phyloP scores from a whole-genome alignment of 2,329 filamentous ascomycete genomes.

The Colletotrichum truncatum region DNA sequence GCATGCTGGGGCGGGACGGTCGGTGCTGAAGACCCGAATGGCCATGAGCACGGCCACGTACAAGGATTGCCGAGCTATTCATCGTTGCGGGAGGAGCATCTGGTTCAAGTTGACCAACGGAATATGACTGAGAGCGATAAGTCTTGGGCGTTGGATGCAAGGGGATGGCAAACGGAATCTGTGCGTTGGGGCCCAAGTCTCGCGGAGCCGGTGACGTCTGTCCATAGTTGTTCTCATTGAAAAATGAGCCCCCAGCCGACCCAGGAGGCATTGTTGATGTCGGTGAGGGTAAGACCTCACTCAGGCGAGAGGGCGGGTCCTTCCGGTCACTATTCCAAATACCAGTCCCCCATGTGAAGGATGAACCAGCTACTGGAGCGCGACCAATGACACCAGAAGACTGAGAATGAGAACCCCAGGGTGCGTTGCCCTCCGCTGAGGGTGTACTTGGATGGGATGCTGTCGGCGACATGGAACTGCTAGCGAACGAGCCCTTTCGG shows the following conservation, averaged over 20 bases:
- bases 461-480: conserved; percentile 80
- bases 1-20: conserved; percentile 80
- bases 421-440: conserved; percentile 63
- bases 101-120: conserved; percentile 86
- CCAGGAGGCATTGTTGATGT: conserved; percentile 67
- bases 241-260: conserved; percentile 56
- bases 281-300: conserved; percentile 79
- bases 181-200: conserved; percentile 64
- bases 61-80: conserved; percentile 57
- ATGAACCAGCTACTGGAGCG: conserved; percentile 49
- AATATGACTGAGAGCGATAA: conserved; percentile 96
- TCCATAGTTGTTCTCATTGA: conserved; percentile 53
- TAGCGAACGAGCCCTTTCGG: conserved; percentile 81
- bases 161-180: conserved; percentile 88
- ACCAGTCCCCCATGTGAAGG: conserved; percentile 80
- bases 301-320: conserved; percentile 77
- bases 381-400: conserved; percentile 59
- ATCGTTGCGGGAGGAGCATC: conserved; percentile 59
- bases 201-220: conserved; percentile 62
- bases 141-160: conserved; percentile 91
- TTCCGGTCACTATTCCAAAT: conserved; percentile 86
- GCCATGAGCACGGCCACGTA: conserved; percentile 59
- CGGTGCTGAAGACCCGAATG: conserved; percentile 81
- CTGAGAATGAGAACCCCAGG: conserved; percentile 64
- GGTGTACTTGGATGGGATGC: conserved; percentile 84